Percentiles rank a stretch among this genome's conserved stretches.
phyloP scores from a whole-genome alignment of 1,139 yeast species.

The Groenewaldozyma auringiensis region DNA sequence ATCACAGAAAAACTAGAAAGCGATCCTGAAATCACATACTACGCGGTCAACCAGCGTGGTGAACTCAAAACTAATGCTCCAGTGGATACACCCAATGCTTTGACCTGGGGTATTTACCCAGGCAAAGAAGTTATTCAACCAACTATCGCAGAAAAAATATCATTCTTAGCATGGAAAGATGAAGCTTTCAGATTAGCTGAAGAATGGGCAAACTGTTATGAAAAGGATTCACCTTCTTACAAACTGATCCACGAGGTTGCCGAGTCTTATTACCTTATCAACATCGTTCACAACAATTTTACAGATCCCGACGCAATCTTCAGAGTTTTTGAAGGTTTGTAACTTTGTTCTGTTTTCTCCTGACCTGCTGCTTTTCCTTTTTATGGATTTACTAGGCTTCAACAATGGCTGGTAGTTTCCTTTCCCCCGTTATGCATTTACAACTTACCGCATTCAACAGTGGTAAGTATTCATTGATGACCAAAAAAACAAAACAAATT shows the following conservation, averaged over 20 bases:
- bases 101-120: constrained; percentile 96
- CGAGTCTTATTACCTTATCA: constrained; percentile 64
- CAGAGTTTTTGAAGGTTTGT: constrained; percentile 21
- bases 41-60: constrained; percentile 64
- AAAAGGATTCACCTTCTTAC: constrained; percentile 29
- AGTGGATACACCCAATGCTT: constrained; percentile 81
- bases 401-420: constrained; percentile 1
- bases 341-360: neutral
- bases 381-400: constrained; percentile 4
- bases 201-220: constrained; percentile 61
- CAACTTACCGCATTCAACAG: neutral
- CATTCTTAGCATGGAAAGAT: constrained; percentile 94
- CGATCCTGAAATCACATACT: constrained; percentile 57
- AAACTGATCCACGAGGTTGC: constrained; percentile 45
- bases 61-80: constrained; percentile 57
- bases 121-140: constrained; percentile 89
- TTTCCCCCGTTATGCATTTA: neutral
- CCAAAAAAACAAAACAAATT: neutral
- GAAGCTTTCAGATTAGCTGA: constrained; percentile 78
- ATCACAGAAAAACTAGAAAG: constrained; percentile 41
- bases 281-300: constrained; percentile 85
- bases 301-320: constrained; percentile 31
- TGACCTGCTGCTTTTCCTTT: neutral
- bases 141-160: constrained; percentile 81
- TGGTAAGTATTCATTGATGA: neutral